Evolutionary conservation across 1,284 basidiomycete genomes (phyloP), one percentile per base, ranked within the genome.

Genomic region (Ganoderma sp.): DNA sequence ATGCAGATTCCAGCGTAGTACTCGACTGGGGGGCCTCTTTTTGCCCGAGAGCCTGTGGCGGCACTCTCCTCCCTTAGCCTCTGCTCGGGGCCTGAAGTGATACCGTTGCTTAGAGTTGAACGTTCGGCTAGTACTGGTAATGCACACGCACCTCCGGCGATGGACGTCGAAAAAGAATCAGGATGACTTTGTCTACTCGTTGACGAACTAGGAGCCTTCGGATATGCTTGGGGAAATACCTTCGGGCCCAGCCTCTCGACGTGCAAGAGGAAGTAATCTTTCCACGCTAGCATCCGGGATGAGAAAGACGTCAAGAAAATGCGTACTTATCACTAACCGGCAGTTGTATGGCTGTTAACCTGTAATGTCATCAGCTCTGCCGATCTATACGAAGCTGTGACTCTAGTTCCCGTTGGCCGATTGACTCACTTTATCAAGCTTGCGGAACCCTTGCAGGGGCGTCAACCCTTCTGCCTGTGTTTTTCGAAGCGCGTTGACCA

Each of bases 191-290:
- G 52, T 17, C 52, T 32, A 34, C 17, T 34, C 8, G 10, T 22
- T 22, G 56, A 32, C 12, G 56, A 22, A 2, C 48, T 9, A 19
- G 45, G 39, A 15, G 10, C 22, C 42, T 34, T n/a, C n/a, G 56
- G 2, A 34, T n/a, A 58, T 17, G 56, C 39, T 19, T 58, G 63
- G 0, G 15, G 41, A n/a, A 28, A 61, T 0, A 56, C 17, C 52
- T 56, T 63, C 14, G 52, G 50, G 54, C 64, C 48, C 2, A 71
- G 25, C 17, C 67, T 57, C 0, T 71, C 67, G 22, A 66, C 39
- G 41, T 71, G 64, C 12, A 59, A 65, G 1, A 71, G 41, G 19
- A 68, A 71, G 54, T 71, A 64, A 25, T 71, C 63, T 17, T 71
- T 71, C 69, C 69, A 71, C 0, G 58, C 69, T 71, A 9, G 4